Conservation (phyloP, 176 grass and related monocot species). For the Ensete glaucum region DNA sequence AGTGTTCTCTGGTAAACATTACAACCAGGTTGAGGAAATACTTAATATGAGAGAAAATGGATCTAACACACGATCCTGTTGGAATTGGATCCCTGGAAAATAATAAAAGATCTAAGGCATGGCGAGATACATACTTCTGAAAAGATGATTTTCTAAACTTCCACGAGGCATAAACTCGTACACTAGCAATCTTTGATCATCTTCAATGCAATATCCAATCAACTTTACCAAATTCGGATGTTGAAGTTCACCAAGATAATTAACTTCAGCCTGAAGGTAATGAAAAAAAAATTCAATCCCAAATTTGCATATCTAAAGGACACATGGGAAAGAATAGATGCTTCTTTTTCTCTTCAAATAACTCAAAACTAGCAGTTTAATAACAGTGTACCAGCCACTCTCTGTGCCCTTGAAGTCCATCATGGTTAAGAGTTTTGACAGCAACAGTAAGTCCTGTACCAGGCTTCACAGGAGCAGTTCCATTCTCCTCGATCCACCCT, state of each 20-base stretch:
- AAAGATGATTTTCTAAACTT: slow-evolving; percentile 99
- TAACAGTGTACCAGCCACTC: slow-evolving; percentile 85
- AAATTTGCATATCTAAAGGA: slow-evolving; percentile 9
- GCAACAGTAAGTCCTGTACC: slow-evolving; percentile 95
- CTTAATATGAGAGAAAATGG: background rate
- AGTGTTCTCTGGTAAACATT: background rate
- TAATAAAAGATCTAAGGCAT: background rate
- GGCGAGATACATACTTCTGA: slow-evolving; percentile 60
- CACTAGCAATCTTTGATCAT: slow-evolving; percentile 92
- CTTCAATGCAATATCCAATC: slow-evolving; percentile 98
- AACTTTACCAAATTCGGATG: slow-evolving; percentile 96
- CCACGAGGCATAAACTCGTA: slow-evolving; percentile 99
- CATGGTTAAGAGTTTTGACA: slow-evolving; percentile 98
- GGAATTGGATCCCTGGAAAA: too few species aligned
- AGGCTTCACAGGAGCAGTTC: slow-evolving; percentile 94
- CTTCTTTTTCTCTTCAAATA: slow-evolving; percentile 8
- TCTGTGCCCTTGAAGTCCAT: slow-evolving; percentile 97
- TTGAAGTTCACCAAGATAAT: slow-evolving; percentile 96
- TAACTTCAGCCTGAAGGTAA: slow-evolving; percentile 71
- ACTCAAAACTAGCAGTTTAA: background rate
- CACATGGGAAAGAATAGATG: background rate
- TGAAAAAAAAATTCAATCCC: background rate
- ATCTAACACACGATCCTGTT: too few species aligned
- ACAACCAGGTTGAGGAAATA: background rate
- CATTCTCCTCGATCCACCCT: slow-evolving; percentile 98